phyloP scores from a whole-genome alignment of 805 yeast species.

The Candida sonorensis region DNA sequence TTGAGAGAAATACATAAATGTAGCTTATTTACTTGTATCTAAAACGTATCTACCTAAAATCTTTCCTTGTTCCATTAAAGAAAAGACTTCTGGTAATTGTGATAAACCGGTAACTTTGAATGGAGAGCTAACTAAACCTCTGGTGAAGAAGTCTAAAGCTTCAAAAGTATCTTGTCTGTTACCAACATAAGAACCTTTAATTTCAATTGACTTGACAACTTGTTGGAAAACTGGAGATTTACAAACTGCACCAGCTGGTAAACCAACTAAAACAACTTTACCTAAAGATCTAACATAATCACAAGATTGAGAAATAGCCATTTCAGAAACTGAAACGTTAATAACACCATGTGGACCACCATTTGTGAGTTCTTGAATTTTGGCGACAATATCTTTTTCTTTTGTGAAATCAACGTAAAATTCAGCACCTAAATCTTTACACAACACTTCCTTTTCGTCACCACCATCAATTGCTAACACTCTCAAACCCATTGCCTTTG shows the following conservation, averaged over 20 bases:
- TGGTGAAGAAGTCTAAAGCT: constrained; percentile 61
- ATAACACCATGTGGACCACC: constrained; percentile 64
- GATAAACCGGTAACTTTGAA: constrained; percentile 72
- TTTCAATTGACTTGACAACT: constrained; percentile 64
- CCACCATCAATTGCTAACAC: constrained; percentile 73
- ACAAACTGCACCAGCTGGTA: constrained; percentile 75
- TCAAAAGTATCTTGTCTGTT: constrained; percentile 82
- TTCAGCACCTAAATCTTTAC: constrained; percentile 57
- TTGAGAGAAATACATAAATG: too few relatives aligned
- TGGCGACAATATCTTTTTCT: constrained; percentile 35
- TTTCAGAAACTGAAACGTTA: constrained; percentile 53
- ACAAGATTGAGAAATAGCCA: constrained; percentile 47
- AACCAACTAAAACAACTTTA: constrained; percentile 56
- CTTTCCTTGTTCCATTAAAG: constrained; percentile 77
- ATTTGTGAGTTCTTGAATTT: constrained; percentile 33
- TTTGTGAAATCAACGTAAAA: constrained; percentile 48
- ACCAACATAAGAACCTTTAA: constrained; percentile 83
- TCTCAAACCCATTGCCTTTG: constrained; percentile 67
- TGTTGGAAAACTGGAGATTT: constrained; percentile 64
- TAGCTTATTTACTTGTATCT: constrained; percentile 54
- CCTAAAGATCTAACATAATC: constrained; percentile 54
- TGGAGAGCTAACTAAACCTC: constrained; percentile 60
- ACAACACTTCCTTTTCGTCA: constrained; percentile 51
- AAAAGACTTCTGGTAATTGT: constrained; percentile 60
- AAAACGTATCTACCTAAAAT: constrained; percentile 86